Conservation (phyloP, 1,284 basidiomycete species). For the Ustilago curta region DNA sequence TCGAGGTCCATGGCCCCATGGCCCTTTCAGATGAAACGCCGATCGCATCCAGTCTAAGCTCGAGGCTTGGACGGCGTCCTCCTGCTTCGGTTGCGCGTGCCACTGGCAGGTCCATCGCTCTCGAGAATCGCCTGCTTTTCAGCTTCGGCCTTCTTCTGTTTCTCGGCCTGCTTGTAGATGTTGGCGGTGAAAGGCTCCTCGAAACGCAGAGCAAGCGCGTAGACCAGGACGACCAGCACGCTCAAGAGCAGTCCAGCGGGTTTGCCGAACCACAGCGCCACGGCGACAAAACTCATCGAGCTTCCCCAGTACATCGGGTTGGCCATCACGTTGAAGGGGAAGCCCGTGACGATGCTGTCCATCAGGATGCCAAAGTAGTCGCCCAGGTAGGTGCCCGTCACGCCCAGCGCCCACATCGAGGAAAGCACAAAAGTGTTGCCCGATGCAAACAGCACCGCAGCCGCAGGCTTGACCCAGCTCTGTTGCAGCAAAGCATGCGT, state of each 20-base stretch:
- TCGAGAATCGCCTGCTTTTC: conserved; percentile 37
- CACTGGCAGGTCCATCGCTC: conserved; percentile 46
- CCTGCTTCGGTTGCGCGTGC: conserved; percentile 47
- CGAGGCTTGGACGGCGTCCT: conserved; percentile 47
- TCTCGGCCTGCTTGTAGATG: conserved; percentile 65
- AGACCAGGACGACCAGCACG: conserved; percentile 62
- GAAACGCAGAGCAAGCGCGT: conserved; percentile 62
- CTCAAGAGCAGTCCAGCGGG: conserved; percentile 67
- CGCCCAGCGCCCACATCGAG: conserved; percentile 89
- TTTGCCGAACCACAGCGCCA: conserved; percentile 67
- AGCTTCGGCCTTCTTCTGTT: conserved; percentile 47
- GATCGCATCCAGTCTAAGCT: conserved; percentile 6
- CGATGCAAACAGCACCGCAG: conserved; percentile 77
- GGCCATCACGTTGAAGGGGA: conserved; percentile 92
- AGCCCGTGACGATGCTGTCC: conserved; percentile 80
- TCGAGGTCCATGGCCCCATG: neutral
- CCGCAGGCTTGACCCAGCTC: conserved; percentile 76
- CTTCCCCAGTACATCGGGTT: conserved; percentile 88
- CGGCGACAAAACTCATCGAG: conserved; percentile 65
- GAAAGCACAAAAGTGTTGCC: conserved; percentile 75
- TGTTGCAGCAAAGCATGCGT: conserved; percentile 71
- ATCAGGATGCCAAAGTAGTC: conserved; percentile 99
- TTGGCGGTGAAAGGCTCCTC: conserved; percentile 67
- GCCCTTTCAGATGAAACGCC: neutral
- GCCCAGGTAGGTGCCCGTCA: conserved; percentile 84